phyloP scores from a whole-genome alignment of 805 yeast species.

The Suhomyces sp. region DNA sequence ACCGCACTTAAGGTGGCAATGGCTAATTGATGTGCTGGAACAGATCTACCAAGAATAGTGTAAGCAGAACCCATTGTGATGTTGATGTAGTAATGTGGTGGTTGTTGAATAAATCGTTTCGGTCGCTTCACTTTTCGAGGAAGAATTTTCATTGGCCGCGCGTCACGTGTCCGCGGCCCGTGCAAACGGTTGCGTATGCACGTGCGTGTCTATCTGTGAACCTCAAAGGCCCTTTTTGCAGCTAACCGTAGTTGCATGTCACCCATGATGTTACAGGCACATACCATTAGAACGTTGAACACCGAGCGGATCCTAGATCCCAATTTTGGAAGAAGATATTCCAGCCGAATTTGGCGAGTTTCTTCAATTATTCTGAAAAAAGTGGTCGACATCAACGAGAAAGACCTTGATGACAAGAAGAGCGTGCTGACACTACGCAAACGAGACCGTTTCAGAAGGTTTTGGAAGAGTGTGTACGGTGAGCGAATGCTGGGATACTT shows the following conservation, averaged over 20 bases:
- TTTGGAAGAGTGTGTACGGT: background rate
- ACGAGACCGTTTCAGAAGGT: background rate
- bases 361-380: background rate
- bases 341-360: background rate
- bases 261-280: background rate
- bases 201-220: background rate
- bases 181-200: background rate
- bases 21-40: constrained; percentile 81
- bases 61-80: constrained; percentile 76
- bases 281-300: background rate
- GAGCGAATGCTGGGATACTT: background rate
- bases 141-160: constrained; percentile 7
- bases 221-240: background rate
- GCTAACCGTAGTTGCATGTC: background rate
- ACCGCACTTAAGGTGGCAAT: constrained; percentile 76
- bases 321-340: background rate
- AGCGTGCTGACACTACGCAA: background rate
- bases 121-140: background rate
- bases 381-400: background rate
- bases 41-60: constrained; percentile 76
- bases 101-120: background rate
- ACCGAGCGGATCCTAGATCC: background rate
- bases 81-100: constrained; percentile 4
- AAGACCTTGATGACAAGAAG: background rate
- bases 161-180: background rate